A percentile compares a stretch with the other conserved stretches of the same genome.
Conservation (phyloP, 306 rosid genomes). For the Acacia confusa region DNA sequence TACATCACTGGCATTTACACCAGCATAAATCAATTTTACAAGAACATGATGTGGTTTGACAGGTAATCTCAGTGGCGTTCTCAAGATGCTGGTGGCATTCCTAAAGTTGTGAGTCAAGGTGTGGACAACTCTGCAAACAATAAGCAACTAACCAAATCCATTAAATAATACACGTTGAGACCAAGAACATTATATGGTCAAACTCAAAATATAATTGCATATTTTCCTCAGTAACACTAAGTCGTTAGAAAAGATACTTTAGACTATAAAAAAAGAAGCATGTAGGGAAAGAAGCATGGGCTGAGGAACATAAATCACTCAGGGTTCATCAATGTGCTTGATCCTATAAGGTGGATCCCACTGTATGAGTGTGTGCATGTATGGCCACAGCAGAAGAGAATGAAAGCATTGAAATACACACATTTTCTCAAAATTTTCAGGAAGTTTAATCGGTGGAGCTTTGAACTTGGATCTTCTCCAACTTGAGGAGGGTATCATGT, state of each 20-base stretch:
- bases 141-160: conserved; percentile 27
- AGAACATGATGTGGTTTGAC: conserved; percentile 68
- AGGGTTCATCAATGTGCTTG: background rate
- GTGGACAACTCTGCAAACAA: conserved; percentile 82
- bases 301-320: background rate
- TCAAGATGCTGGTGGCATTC: conserved; percentile 70
- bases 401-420: conserved; percentile 39
- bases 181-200: conserved; percentile 25
- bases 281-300: background rate
- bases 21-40: conserved; percentile 86
- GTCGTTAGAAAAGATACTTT: conserved; percentile 26
- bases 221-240: background rate
- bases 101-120: conserved; percentile 87
- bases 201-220: conserved; percentile 26
- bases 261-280: background rate
- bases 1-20: conserved; percentile 99
- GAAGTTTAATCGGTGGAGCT: conserved; percentile 59
- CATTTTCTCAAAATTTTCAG: conserved; percentile 82
- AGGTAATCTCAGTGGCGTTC: conserved; percentile 69
- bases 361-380: background rate
- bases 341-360: background rate
- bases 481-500: conserved; percentile 36
- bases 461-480: conserved; percentile 46
- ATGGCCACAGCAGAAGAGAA: background rate
- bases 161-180: conserved; percentile 25